These are phyloP conservation scores for Rhizophlyctis rosea DNA, from an alignment of 192 early-diverging fungal genomes.

Conservation along the genomic window DNA sequence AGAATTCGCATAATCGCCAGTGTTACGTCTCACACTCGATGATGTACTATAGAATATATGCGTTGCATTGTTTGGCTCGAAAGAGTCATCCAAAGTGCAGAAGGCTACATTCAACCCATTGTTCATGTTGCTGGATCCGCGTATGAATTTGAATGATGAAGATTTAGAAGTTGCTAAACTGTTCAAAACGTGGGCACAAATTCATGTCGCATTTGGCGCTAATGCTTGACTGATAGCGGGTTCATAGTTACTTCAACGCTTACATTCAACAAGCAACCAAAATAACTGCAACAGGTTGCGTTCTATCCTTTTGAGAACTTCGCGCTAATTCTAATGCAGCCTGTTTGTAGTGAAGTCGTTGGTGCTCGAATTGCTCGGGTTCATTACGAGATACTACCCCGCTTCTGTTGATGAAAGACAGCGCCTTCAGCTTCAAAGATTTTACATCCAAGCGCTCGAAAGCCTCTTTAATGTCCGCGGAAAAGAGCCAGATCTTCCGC, in stretches of 20 bases:
- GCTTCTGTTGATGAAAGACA: constrained; percentile 17
- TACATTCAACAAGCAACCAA: constrained; percentile 33
- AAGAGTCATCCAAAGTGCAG: constrained; percentile 30
- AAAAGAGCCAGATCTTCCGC: constrained; percentile 26
- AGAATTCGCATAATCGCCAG: no score
- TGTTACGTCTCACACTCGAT: no score
- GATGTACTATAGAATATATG: not conserved
- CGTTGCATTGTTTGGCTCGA: constrained; percentile 15
- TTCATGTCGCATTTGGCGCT: not conserved
- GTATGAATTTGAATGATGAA: constrained; percentile 10
- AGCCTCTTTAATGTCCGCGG: constrained; percentile 19
- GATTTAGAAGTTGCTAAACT: constrained; percentile 21
- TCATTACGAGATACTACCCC: constrained; percentile 22
- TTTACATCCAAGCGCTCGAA: constrained; percentile 7
- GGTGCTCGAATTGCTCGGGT: constrained; percentile 30
- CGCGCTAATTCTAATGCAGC: not conserved
- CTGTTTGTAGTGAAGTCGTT: constrained; percentile 31
- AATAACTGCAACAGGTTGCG: constrained; percentile 23
- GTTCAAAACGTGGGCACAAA: constrained; percentile 6
- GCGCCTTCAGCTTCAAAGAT: constrained; percentile 4
- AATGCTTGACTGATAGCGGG: not conserved
- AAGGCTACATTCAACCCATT: constrained; percentile 22
- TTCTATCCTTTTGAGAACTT: not conserved
- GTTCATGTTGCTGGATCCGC: constrained; percentile 18
- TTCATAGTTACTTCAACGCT: constrained; percentile 24